Evolutionary conservation across 1,284 basidiomycete species (phyloP).

Genomic region (Trichosporon sp.): DNA sequence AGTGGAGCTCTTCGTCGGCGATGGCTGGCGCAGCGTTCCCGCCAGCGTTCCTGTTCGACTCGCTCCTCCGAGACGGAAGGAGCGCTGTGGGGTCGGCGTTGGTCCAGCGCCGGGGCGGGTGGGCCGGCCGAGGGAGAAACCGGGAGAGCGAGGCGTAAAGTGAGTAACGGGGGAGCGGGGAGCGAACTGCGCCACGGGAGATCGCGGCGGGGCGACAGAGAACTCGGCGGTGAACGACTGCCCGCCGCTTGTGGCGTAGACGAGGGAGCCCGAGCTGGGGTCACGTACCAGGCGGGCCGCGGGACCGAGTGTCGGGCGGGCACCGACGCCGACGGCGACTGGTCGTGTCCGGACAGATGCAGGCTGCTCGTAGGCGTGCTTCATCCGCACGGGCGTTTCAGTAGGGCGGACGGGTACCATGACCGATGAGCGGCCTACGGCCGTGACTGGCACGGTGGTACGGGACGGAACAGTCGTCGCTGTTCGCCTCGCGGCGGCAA

Average conservation of each 20-base stretch:
- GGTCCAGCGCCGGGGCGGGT: slow-evolving; percentile 3
- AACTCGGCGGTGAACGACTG: slow-evolving; percentile 1
- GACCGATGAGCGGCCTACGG: not conserved
- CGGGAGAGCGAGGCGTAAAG: not conserved
- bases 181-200: slow-evolving; percentile 18
- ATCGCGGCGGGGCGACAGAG: not conserved
- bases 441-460: not conserved
- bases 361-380: slow-evolving; percentile 11
- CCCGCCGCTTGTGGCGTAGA: slow-evolving; percentile 9
- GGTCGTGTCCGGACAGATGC: not conserved
- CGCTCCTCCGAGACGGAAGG: not conserved
- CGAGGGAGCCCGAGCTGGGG: not conserved
- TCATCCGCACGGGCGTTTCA: not conserved
- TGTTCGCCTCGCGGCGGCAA: not conserved
- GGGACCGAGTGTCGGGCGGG: slow-evolving; percentile 21
- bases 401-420: not conserved
- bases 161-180: not conserved
- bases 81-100: slow-evolving; percentile 23
- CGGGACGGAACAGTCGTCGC: not conserved
- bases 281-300: slow-evolving; percentile 20
- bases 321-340: not conserved
- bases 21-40: not conserved
- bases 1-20: not conserved
- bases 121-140: slow-evolving; percentile 19
- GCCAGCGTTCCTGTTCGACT: not conserved